A percentile compares a stretch with the other conserved stretches of the same genome.
phyloP scores from a whole-genome alignment of 2,329 filamentous ascomycete species.

The Elsinoe perseae region DNA sequence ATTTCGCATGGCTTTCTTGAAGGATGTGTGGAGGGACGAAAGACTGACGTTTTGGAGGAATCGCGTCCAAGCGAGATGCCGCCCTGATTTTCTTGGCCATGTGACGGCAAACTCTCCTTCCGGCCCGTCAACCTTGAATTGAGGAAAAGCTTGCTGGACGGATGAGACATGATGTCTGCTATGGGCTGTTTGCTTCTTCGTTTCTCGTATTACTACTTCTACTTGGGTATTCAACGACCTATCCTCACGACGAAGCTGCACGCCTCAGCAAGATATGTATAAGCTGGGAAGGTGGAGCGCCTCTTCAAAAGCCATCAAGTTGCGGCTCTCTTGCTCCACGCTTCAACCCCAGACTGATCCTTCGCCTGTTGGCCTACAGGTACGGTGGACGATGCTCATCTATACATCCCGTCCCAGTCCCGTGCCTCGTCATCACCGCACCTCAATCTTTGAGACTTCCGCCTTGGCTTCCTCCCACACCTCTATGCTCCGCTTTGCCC shows the following conservation, averaged over 20 bases:
- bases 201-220: neutral
- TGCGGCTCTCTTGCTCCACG: neutral
- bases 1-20: neutral
- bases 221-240: neutral
- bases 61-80: neutral
- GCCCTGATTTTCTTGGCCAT: neutral
- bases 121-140: neutral
- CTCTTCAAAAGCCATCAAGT: neutral
- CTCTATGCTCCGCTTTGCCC: conserved; percentile 84
- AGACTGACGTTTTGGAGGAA: conserved; percentile 7
- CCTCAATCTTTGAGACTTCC: conserved; percentile 80
- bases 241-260: too few relatives aligned
- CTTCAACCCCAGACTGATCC: neutral
- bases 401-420: neutral
- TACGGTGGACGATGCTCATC: neutral
- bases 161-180: neutral
- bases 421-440: conserved; percentile 20
- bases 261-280: too few relatives aligned
- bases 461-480: conserved; percentile 86
- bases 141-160: neutral
- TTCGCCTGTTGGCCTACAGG: neutral
- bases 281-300: neutral
- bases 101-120: neutral
- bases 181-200: neutral
- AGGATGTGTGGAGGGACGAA: conserved; percentile 3